Conservation (phyloP, 2,329 filamentous ascomycete species). For the Chaetothyriales sp. region DNA sequence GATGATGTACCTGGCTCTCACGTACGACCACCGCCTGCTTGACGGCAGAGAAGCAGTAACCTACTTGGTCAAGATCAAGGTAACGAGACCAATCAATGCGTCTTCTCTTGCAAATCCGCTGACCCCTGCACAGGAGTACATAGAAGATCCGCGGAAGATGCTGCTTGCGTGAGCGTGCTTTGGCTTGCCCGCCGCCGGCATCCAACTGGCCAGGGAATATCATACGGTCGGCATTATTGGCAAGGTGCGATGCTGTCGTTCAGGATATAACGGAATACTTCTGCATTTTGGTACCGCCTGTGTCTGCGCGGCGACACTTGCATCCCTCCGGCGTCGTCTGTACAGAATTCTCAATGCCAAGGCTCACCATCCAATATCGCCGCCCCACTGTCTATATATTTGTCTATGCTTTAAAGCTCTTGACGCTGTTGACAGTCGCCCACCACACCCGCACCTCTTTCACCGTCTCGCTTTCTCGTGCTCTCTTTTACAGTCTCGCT, state of each 20-base stretch:
- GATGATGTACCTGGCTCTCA: constrained; percentile 98
- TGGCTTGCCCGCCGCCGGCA: not conserved
- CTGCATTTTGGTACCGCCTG: not conserved
- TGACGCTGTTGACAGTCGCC: too few species aligned
- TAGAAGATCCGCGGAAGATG: constrained; percentile 17
- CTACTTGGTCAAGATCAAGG: constrained; percentile 90
- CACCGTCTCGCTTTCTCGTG: too few species aligned
- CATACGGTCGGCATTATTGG: not conserved
- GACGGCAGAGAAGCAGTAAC: constrained; percentile 92
- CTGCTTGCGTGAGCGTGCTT: constrained; percentile 9
- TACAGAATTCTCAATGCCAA: not conserved
- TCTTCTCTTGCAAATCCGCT: not conserved
- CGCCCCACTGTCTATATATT: constrained; percentile 32
- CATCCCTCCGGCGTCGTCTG: not conserved
- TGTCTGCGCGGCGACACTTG: not conserved
- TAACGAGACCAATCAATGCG: not conserved
- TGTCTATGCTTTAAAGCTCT: too few species aligned
- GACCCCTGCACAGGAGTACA: constrained; percentile 12
- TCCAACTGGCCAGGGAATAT: not conserved
- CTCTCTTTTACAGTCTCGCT: too few species aligned
- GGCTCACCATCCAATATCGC: not conserved
- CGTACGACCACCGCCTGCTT: constrained; percentile 90
- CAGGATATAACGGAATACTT: not conserved
- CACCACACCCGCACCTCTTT: too few species aligned
- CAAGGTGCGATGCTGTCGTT: not conserved